Evolutionary conservation across 164 flowering plant species (phyloP).

Genomic region (Piper betle): DNA sequence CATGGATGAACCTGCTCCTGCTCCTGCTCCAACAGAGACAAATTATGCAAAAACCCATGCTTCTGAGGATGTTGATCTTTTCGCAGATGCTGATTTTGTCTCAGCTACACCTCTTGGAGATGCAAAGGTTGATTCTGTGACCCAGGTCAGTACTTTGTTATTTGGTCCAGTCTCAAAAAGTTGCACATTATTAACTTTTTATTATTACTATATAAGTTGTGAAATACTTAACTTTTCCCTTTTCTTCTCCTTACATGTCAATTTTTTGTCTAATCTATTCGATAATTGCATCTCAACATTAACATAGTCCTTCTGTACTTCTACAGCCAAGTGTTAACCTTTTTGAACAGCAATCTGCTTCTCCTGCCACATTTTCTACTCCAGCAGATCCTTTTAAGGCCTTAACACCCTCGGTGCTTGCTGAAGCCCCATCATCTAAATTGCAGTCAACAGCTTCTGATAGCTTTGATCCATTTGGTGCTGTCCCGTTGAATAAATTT

Average conservation of each 20-base stretch:
- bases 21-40: slow-evolving; percentile 28
- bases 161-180: not conserved
- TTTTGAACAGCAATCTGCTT: slow-evolving; percentile 51
- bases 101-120: slow-evolving; percentile 46
- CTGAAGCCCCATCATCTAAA: slow-evolving; percentile 28
- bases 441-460: slow-evolving; percentile 19
- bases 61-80: slow-evolving; percentile 63
- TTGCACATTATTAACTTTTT: no score
- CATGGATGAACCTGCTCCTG: slow-evolving; percentile 62
- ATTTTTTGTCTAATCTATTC: no score
- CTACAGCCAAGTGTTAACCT: slow-evolving; percentile 52
- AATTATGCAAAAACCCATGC: slow-evolving; percentile 14
- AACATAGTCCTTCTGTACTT: not conserved
- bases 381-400: slow-evolving; percentile 53
- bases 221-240: no score
- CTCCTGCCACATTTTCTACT: slow-evolving; percentile 43
- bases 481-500: slow-evolving; percentile 64
- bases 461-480: slow-evolving; percentile 73
- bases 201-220: no score
- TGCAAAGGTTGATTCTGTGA: slow-evolving; percentile 19
- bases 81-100: slow-evolving; percentile 89
- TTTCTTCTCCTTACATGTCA: no score
- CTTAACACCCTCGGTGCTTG: slow-evolving; percentile 32
- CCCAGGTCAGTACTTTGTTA: slow-evolving; percentile 26
- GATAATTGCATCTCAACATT: no score